Base-by-base conservation (phyloP, 140 eudicot species). In the Cichorium intybus region DNA sequence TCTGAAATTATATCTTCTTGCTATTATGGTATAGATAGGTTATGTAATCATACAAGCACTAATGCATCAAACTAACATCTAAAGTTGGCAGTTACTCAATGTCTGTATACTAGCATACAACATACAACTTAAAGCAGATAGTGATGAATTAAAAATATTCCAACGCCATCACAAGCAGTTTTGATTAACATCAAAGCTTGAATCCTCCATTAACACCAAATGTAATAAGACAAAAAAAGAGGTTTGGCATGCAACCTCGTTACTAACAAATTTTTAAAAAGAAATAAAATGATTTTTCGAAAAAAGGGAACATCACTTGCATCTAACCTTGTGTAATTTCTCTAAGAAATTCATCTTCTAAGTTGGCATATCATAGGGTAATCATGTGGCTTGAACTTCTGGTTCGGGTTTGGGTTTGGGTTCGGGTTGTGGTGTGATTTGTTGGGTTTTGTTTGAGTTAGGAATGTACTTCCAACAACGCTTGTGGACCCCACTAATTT, bases 401-500 rank as follows among this genome's bases (percentile, higher is more conserved):
- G 79, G 80, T 48, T 77, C 56, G 9, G 68, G 64, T 56, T 70
- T 77, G 64, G 79, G 80, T 48, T 77, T 52, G 9, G 68, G 64
- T 56, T 70, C 77, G 64, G 75, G 86, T 24, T 74, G 78, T 18
- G 77, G 77, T 45, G 81, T 57, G 67, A 35, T 74, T 59, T 71
- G 78, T 80, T 69, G 84, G 2, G 67, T 24, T 75, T 70, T 83
- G 20, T 24, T 68, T 2, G 72, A 76, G 82, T 79, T 67, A 11
- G 79, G 79, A 62, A 92, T 72, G 74, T 83, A 92, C 62, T 63
- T 88, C 96, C 99, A 92, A 66, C 99, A 92, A 20, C 95, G 89
- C 76, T 88, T 92, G 80, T 92, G 99, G 49, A 92, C 99, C 26
- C 99, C 99, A 3, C 99, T 92, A 51, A 88, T 92, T 79, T 92